A percentile compares a stretch with the other conserved stretches of the same genome.
Evolutionary conservation across 768 basidiomycete species (phyloP).

Genomic region (Trametopsis cervina): DNA sequence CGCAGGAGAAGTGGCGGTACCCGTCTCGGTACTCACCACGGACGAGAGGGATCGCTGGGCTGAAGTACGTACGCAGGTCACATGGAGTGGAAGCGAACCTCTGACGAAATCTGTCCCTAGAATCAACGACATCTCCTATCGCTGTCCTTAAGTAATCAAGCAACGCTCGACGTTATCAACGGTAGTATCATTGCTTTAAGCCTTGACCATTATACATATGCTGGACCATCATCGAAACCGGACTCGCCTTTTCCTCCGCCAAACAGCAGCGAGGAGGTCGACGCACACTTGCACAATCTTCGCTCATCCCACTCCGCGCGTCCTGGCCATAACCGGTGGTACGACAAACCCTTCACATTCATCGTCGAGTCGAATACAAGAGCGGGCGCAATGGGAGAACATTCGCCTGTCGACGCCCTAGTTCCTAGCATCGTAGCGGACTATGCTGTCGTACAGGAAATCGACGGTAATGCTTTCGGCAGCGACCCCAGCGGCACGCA

Average conservation of each 20-base stretch:
- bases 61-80: slow-evolving; percentile 37
- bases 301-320: slow-evolving; percentile 55
- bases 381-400: slow-evolving; percentile 85
- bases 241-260: slow-evolving; percentile 12
- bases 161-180: slow-evolving; percentile 56
- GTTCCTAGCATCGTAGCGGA: slow-evolving; percentile 85
- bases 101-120: slow-evolving; percentile 30
- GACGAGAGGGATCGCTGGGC: slow-evolving; percentile 83
- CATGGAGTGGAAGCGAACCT: background rate
- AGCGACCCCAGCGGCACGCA: background rate
- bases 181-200: slow-evolving; percentile 75
- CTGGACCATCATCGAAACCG: slow-evolving; percentile 24
- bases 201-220: slow-evolving; percentile 60
- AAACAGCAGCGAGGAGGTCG: slow-evolving; percentile 33
- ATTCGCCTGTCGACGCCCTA: slow-evolving; percentile 85
- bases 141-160: slow-evolving; percentile 57
- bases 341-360: slow-evolving; percentile 80
- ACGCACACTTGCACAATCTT: slow-evolving; percentile 70
- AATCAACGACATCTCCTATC: slow-evolving; percentile 65
- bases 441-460: slow-evolving; percentile 65
- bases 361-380: slow-evolving; percentile 81
- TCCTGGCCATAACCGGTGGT: slow-evolving; percentile 65
- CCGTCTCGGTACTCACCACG: slow-evolving; percentile 67
- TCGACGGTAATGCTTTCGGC: slow-evolving; percentile 43
- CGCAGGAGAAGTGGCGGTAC: slow-evolving; percentile 48